Base-by-base conservation (phyloP, 371 early-diverging fungal species). In the Capillidium heterosporum region DNA sequence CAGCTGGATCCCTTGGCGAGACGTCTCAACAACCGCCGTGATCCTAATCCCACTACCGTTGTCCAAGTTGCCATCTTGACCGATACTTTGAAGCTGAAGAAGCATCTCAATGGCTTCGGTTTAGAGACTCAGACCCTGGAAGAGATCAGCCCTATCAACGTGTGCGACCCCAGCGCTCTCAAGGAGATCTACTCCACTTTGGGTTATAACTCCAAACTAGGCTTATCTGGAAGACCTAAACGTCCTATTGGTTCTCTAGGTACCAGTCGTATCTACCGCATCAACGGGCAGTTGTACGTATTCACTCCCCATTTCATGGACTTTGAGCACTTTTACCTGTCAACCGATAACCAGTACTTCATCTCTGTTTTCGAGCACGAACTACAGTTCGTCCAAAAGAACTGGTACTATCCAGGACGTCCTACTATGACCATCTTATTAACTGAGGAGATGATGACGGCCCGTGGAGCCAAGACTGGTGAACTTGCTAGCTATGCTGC, bases 281-380 rank as follows among this genome's bases (percentile, higher is more conserved):
- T 86, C 29, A 80, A 85, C 57, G 91, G 91, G 0, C 77, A 79
- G 3, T 65, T 89, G 15, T 89, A 89, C 59, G 81, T 84, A 0
- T 91, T 91, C 60, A 79, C 85, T 0, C 91, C 89, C 15, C 80
- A 87, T 56, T 91, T 91, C 58, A 84, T 89, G 84, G 87, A 91
- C 65, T 76, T 72, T 42, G 86, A 85, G 57, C 79, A 85, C 62
- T 91, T 87, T 62, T 91, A 89, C 60, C 75, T 87, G 32, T 81
- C 84, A 27, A 76, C 78, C 29, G 91, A 91, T 64, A 82, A 84
- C 28, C 84, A 87, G 59, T 87, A 85, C 57, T 61, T 82, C 15
- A 78, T 87, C 5, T 79, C 82, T 2, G 64, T 82, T 8, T 77
- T 91, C 64, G 86, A 87, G 60, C 81, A 79, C 52, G 89, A 91